Evolutionary conservation across 805 yeast species (phyloP).

Genomic region (Barnettozyma wickerhamii): DNA sequence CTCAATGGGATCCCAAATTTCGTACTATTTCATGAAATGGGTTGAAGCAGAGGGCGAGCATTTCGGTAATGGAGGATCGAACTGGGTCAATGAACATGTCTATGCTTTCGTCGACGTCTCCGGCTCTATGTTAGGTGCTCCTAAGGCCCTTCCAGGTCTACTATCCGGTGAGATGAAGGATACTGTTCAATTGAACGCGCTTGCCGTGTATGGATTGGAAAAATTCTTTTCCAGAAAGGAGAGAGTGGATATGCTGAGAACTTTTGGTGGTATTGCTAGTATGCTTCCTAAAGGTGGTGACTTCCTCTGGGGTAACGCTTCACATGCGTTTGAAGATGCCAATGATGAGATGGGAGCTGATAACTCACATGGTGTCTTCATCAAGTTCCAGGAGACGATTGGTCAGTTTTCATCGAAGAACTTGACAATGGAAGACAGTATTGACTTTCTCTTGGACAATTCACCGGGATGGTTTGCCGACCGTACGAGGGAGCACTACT

Average conservation of each 20-base stretch:
- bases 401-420: slow-evolving; percentile 44
- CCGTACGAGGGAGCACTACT: slow-evolving; percentile 65
- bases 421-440: slow-evolving; percentile 61
- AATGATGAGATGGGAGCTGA: slow-evolving; percentile 2
- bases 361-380: slow-evolving; percentile 64
- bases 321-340: slow-evolving; percentile 68
- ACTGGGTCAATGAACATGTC: slow-evolving; percentile 84
- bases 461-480: slow-evolving; percentile 75
- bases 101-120: slow-evolving; percentile 82
- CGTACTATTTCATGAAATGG: slow-evolving; percentile 91
- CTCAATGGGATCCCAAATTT: slow-evolving; percentile 94
- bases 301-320: slow-evolving; percentile 75
- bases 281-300: slow-evolving; percentile 98
- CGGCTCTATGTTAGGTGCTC: slow-evolving; percentile 91
- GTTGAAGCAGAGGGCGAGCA: slow-evolving; percentile 80
- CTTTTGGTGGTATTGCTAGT: slow-evolving; percentile 92
- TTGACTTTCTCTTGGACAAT: slow-evolving; percentile 57
- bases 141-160: slow-evolving; percentile 87
- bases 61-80: slow-evolving; percentile 87
- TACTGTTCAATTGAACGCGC: slow-evolving; percentile 87
- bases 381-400: slow-evolving; percentile 50
- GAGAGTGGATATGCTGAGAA: slow-evolving; percentile 76
- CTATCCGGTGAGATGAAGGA: slow-evolving; percentile 98
- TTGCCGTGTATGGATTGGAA: slow-evolving; percentile 93
- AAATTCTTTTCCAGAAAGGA: slow-evolving; percentile 89